A percentile compares a stretch with the other conserved stretches of the same genome.
Conservation (phyloP, 2,329 filamentous ascomycete genomes). For the Capronia americana region DNA sequence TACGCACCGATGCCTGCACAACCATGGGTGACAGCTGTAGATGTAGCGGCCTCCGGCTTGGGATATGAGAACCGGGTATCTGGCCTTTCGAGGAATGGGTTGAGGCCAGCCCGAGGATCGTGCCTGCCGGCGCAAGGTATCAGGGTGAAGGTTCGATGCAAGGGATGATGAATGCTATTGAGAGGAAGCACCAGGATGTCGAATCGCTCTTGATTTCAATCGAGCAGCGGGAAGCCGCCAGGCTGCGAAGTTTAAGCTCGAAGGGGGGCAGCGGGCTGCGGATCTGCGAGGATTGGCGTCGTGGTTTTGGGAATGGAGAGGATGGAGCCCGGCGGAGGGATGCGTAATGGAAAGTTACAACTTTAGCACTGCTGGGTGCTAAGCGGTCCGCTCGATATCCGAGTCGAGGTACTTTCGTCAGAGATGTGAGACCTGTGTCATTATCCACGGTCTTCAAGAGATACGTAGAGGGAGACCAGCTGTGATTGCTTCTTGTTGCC, state of each 20-base stretch:
- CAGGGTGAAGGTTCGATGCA: slow-evolving; percentile 8
- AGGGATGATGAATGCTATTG: slow-evolving; percentile 8
- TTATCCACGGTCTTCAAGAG: background rate
- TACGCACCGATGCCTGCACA: slow-evolving; percentile 24
- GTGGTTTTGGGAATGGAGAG: slow-evolving; percentile 22
- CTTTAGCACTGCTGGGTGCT: slow-evolving; percentile 4
- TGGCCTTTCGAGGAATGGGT: slow-evolving; percentile 12
- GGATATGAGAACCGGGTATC: slow-evolving; percentile 11
- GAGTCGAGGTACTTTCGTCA: slow-evolving; percentile 16
- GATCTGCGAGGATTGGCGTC: slow-evolving; percentile 28
- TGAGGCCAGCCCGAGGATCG: slow-evolving; percentile 20
- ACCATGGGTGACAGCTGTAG: slow-evolving; percentile 27
- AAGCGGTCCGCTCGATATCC: slow-evolving; percentile 29
- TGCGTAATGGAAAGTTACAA: slow-evolving; percentile 6
- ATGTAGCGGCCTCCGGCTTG: slow-evolving; percentile 8
- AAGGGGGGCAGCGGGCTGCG: slow-evolving; percentile 18
- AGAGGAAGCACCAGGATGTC: background rate
- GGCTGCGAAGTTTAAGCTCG: slow-evolving; percentile 14
- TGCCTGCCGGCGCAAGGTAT: slow-evolving; percentile 12
- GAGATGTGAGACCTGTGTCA: background rate
- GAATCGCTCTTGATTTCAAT: background rate
- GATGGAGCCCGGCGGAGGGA: slow-evolving; percentile 19
- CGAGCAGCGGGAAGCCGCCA: slow-evolving; percentile 7
- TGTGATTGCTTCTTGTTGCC: background rate
- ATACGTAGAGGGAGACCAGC: background rate